Conservation (phyloP, 2,329 filamentous ascomycete genomes). For the Fusarium coffeatum region DNA sequence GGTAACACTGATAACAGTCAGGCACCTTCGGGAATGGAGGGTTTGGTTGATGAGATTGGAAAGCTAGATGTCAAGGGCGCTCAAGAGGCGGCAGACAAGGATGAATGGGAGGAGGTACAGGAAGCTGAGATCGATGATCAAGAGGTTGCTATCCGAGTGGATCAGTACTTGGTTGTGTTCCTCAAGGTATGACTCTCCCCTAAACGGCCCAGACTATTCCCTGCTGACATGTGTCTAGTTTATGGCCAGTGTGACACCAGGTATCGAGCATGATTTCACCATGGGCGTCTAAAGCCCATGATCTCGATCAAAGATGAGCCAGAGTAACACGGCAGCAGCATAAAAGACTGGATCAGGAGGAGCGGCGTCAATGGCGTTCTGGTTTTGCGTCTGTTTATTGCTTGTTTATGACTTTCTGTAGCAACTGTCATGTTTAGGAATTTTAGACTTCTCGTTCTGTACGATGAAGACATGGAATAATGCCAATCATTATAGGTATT, state of each 20-base stretch:
- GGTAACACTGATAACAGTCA: conserved; percentile 50
- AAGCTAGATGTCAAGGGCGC: conserved; percentile 69
- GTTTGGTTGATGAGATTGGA: conserved; percentile 83
- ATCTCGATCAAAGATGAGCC: not conserved
- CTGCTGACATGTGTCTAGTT: conserved; percentile 59
- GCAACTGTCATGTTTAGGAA: conserved; percentile 1
- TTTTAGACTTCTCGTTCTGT: conserved; percentile 28
- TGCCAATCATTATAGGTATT: not conserved
- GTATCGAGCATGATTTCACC: conserved; percentile 65
- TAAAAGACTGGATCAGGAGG: conserved; percentile 21
- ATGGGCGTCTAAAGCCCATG: conserved; percentile 41
- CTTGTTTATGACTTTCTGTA: not conserved
- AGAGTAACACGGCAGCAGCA: not conserved
- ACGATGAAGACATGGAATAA: conserved; percentile 15
- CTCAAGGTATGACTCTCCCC: conserved; percentile 71
- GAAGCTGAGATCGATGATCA: conserved; percentile 72
- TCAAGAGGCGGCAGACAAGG: conserved; percentile 63
- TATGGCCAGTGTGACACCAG: conserved; percentile 90
- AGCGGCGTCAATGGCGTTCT: conserved; percentile 41
- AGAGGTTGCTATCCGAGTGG: conserved; percentile 85
- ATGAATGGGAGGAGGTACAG: conserved; percentile 75
- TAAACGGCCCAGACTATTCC: not conserved
- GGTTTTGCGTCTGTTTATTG: conserved; percentile 4
- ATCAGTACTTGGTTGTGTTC: conserved; percentile 89
- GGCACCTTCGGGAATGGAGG: conserved; percentile 74